phyloP scores from a whole-genome alignment of 139 green algal genomes.

The Chlamydomonas incerta region DNA sequence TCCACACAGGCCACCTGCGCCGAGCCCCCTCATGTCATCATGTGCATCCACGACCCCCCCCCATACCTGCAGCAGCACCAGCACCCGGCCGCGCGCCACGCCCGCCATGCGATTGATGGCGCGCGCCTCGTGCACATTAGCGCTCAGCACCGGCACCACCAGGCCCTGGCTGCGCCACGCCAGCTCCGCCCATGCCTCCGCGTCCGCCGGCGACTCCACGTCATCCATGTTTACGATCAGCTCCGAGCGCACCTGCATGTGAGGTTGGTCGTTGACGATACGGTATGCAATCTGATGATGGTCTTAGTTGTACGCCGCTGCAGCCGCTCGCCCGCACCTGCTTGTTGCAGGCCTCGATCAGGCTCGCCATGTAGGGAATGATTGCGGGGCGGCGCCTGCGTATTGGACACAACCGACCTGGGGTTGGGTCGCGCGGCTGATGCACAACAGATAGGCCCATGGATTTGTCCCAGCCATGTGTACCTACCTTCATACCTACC shows the following conservation, averaged over 20 bases:
- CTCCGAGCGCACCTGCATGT: constrained; percentile 5
- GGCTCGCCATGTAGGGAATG: not conserved
- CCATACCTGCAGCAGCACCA: constrained; percentile 36
- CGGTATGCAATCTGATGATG: too few relatives aligned
- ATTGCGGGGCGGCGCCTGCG: constrained; percentile 1
- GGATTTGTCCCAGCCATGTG: too few relatives aligned
- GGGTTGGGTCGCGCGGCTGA: too few relatives aligned
- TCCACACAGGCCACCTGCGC: not conserved
- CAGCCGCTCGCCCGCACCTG: too few relatives aligned
- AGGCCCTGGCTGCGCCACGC: constrained; percentile 3
- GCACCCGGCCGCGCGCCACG: constrained; percentile 27
- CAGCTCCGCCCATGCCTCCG: constrained; percentile 5
- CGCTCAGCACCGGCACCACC: constrained; percentile 33
- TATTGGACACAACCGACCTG: too few relatives aligned
- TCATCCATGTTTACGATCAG: constrained; percentile 49
- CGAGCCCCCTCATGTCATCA: not conserved
- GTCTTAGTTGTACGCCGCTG: too few relatives aligned
- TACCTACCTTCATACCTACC: too few relatives aligned
- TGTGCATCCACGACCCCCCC: not conserved
- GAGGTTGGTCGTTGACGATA: not conserved
- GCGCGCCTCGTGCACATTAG: constrained; percentile 41
- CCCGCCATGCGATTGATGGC: constrained; percentile 46
- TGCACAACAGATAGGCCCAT: too few relatives aligned
- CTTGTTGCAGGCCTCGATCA: not conserved
- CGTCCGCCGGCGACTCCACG: constrained; percentile 39